phyloP scores from a whole-genome alignment of 495 filamentous ascomycete genomes.

The Trichoderma asperelloides region DNA sequence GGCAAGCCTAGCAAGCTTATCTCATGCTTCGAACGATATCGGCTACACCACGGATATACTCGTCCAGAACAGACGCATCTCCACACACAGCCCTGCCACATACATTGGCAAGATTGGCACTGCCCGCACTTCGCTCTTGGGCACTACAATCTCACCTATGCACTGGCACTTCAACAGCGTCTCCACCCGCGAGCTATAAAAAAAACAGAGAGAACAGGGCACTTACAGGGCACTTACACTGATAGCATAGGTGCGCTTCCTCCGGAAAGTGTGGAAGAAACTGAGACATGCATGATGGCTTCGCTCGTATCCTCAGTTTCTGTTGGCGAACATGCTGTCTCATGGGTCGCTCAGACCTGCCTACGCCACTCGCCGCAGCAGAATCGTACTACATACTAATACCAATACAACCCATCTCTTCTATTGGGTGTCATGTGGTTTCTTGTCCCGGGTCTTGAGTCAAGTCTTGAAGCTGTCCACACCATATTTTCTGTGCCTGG shows the following conservation, averaged over 20 bases:
- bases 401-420: not conserved
- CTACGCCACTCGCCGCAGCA: constrained; percentile 2
- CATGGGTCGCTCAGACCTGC: not conserved
- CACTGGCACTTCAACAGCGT: not conserved
- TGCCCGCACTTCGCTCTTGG: not conserved
- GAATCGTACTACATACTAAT: not conserved
- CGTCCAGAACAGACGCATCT: too few relatives aligned
- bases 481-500: not conserved
- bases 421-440: not conserved
- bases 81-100: not conserved
- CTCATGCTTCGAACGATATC: not conserved
- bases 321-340: not conserved
- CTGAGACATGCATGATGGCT: constrained; percentile 9
- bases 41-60: not conserved
- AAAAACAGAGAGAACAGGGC: not conserved
- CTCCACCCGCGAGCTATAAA: not conserved
- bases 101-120: too few relatives aligned
- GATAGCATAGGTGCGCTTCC: constrained; percentile 5
- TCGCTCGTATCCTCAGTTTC: not conserved
- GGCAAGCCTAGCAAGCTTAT: not conserved
- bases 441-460: not conserved
- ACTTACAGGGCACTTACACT: not conserved
- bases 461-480: not conserved
- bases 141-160: not conserved
- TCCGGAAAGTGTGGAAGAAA: constrained; percentile 6